A percentile compares a stretch with the other conserved stretches of the same genome.
Conservation (phyloP, 139 green algal genomes). For the Chlamydomonas schloesseri region DNA sequence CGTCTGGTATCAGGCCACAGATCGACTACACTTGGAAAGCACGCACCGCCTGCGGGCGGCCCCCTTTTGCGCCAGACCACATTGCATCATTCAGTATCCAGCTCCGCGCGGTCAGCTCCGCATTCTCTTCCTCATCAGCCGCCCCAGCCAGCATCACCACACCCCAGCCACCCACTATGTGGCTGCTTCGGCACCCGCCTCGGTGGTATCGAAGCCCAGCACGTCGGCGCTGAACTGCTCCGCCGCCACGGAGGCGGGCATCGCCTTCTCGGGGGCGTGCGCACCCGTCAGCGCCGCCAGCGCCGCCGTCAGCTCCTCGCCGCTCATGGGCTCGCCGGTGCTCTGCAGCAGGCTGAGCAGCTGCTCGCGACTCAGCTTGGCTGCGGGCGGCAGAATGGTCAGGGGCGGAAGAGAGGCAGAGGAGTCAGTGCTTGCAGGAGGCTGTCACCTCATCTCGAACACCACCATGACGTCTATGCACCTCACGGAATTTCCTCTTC, state of each 20-base stretch:
- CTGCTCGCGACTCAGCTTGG: conserved; percentile 53
- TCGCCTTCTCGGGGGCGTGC: conserved; percentile 37
- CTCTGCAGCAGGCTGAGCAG: conserved; percentile 63
- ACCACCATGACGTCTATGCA: too few species aligned
- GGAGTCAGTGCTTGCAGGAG: too few species aligned
- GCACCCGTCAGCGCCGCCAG: conserved; percentile 63
- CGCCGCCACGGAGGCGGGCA: conserved; percentile 61
- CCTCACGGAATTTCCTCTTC: too few species aligned
- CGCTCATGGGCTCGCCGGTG: conserved; percentile 65
- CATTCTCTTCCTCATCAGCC: background rate
- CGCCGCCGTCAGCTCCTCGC: conserved; percentile 59
- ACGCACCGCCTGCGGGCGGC: too few species aligned
- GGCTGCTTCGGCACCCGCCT: background rate
- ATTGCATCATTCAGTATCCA: too few species aligned
- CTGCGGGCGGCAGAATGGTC: background rate
- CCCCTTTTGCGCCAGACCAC: too few species aligned
- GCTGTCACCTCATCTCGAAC: too few species aligned
- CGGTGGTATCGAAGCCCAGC: conserved; percentile 69
- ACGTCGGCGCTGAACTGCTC: conserved; percentile 64
- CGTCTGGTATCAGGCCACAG: too few species aligned
- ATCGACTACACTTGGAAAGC: too few species aligned
- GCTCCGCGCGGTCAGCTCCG: too few species aligned
- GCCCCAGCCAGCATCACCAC: background rate
- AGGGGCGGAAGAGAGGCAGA: too few species aligned
- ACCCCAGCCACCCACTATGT: background rate